Evolutionary conservation across 2,329 filamentous ascomycete genomes (phyloP).

Genomic region (Ilyonectria robusta): DNA sequence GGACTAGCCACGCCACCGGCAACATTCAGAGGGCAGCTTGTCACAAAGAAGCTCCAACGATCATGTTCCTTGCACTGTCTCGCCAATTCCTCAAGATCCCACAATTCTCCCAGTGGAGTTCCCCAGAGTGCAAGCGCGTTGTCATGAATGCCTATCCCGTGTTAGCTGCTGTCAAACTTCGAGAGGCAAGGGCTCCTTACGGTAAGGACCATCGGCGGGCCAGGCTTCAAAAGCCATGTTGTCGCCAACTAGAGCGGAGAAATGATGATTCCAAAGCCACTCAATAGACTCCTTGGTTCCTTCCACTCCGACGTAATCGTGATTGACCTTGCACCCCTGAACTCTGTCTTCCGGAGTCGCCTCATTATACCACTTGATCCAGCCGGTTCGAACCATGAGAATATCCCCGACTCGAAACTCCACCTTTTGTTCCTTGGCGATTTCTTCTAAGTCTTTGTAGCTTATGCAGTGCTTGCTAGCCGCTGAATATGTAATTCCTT

Average conservation of each 20-base stretch:
- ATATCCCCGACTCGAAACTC: constrained; percentile 12
- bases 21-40: constrained; percentile 67
- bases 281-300: constrained; percentile 8
- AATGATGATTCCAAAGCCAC: constrained; percentile 27
- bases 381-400: constrained; percentile 16
- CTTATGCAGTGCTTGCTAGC: constrained; percentile 15
- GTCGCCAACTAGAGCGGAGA: constrained; percentile 19
- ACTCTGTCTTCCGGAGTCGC: constrained; percentile 9
- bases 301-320: constrained; percentile 19
- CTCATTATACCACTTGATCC: constrained; percentile 23
- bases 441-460: constrained; percentile 2
- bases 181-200: neutral
- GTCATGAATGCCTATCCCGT: constrained; percentile 12
- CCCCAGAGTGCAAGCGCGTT: constrained; percentile 14
- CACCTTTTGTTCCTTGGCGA: constrained; percentile 1
- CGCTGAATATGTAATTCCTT: neutral
- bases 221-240: constrained; percentile 23
- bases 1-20: constrained; percentile 33
- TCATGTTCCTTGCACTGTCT: constrained; percentile 65
- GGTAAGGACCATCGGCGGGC: constrained; percentile 9
- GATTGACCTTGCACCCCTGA: constrained; percentile 6
- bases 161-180: neutral
- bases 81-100: constrained; percentile 68
- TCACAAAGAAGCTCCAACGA: constrained; percentile 74
- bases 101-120: constrained; percentile 67